Evolutionary conservation across 2,329 filamentous ascomycete genomes (phyloP), one percentile per base, ranked within the genome.

Genomic region (Dactylonectria macrodidyma): DNA sequence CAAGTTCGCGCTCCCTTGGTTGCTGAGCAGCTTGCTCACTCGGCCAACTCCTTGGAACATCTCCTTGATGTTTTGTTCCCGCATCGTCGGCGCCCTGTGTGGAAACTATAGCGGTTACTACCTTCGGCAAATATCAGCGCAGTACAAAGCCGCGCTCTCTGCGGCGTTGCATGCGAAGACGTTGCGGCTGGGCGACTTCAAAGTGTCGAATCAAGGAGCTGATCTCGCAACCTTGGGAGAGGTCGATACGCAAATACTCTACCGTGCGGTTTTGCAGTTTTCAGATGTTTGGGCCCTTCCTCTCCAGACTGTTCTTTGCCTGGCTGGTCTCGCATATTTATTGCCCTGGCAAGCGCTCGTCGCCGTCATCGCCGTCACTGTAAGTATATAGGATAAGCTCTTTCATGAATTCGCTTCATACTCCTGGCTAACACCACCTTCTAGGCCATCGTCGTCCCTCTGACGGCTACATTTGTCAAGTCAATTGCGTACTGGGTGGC

Each of bases 101-200:
- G 46, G 46, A 48, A 48, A 48, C 24, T 48, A 48, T 10, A 48
- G 46, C 46, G 46, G 46, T 1, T 19, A 48, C n/a, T 26, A 48
- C 46, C 46, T 48, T 48, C 46, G 46, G 8, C 8, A 19, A 2
- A 16, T 48, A 10, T 48, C 46, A 16, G 46, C 46, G 46, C 46
- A 48, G n/a, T 48, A 48, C 46, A 48, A 48, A 14, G n/a, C 46
- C 10, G 46, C 46, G 8, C 46, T 48, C n/a, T 48, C 46, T 48
- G 46, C 46, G 10, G 46, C 46, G n/a, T 16, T 48, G 16, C 46
- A 48, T n/a, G n/a, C 11, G n/a, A 48, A 48, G 24, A 26, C 46
- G 24, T 26, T 48, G 46, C 46, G 14, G 9, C 24, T 48, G 11
- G 46, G 46, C 14, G 46, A 48, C n/a, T 48, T 48, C 11, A 48